phyloP scores from a whole-genome alignment of 352 stramenopile species.

The Bremia lactucae region DNA sequence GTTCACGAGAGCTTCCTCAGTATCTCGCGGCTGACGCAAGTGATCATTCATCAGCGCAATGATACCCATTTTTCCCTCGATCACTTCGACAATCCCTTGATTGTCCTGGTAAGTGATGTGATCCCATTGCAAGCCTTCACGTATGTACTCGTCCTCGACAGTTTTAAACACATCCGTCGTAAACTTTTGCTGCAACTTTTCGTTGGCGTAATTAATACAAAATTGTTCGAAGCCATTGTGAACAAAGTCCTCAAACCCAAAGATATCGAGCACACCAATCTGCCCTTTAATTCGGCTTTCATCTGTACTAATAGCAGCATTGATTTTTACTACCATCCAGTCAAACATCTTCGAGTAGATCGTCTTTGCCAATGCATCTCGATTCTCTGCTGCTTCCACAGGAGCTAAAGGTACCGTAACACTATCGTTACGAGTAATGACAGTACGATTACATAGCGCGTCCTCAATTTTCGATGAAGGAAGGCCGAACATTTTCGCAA shows the following conservation, averaged over 20 bases:
- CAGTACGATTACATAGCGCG: constrained; percentile 87
- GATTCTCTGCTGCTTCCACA: constrained; percentile 87
- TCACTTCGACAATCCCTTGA: constrained; percentile 94
- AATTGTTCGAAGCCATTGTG: constrained; percentile 90
- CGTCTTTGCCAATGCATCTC: constrained; percentile 93
- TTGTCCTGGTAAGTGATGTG: constrained; percentile 99
- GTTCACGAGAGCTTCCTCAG: constrained; percentile 81
- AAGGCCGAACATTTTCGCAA: constrained; percentile 87
- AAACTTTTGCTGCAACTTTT: constrained; percentile 89
- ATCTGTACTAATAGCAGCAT: constrained; percentile 73
- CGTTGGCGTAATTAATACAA: constrained; percentile 90
- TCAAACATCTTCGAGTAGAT: constrained; percentile 98
- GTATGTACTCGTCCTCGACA: constrained; percentile 96
- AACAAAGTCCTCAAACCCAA: constrained; percentile 97
- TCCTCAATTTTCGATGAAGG: constrained; percentile 77
- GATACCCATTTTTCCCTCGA: constrained; percentile 87
- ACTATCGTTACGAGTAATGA: constrained; percentile 83
- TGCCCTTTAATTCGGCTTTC: constrained; percentile 59
- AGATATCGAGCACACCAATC: constrained; percentile 98
- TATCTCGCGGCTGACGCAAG: constrained; percentile 73
- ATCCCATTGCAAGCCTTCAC: constrained; percentile 94
- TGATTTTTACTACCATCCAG: constrained; percentile 93
- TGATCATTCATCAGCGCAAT: constrained; percentile 86
- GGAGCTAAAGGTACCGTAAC: constrained; percentile 79
- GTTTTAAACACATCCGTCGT: constrained; percentile 94